A percentile compares a stretch with the other conserved stretches of the same genome.
phyloP scores from a whole-genome alignment of 2,329 filamentous ascomycete genomes.

The Apiospora phragmitis region DNA sequence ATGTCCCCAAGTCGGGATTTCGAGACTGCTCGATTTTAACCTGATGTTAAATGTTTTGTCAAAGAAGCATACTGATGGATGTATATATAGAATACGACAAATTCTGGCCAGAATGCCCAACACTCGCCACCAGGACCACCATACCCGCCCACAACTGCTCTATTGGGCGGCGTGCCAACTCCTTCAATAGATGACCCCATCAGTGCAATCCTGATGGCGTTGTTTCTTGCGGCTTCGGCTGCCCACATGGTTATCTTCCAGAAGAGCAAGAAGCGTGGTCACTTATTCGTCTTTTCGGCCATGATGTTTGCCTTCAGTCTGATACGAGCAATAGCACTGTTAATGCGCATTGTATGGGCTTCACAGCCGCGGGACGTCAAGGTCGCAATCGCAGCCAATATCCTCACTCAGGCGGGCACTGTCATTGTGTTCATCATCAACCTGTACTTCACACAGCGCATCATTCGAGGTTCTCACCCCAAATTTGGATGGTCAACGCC shows the following conservation, averaged over 20 bases:
- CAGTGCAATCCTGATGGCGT: not conserved
- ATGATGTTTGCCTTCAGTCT: slow-evolving; percentile 39
- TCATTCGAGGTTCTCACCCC: slow-evolving; percentile 39
- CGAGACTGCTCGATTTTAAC: not conserved
- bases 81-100: not conserved
- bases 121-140: not conserved
- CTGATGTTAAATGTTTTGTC: too few relatives aligned
- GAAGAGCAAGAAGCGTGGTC: slow-evolving; percentile 32
- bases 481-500: slow-evolving; percentile 34
- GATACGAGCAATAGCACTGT: slow-evolving; percentile 34
- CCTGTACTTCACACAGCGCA: slow-evolving; percentile 39
- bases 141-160: not conserved
- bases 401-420: slow-evolving; percentile 39
- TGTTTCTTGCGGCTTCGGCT: not conserved
- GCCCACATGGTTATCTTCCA: slow-evolving; percentile 59
- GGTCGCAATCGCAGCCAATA: slow-evolving; percentile 35
- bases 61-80: not conserved
- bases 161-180: slow-evolving; percentile 8
- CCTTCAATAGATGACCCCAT: slow-evolving; percentile 1
- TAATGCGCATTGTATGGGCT: slow-evolving; percentile 38
- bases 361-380: slow-evolving; percentile 26
- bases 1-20: not conserved
- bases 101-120: not conserved
- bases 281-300: slow-evolving; percentile 40
- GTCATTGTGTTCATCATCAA: slow-evolving; percentile 38